phyloP scores from a whole-genome alignment of 83 land plant genomes.

The Thuja plicata region DNA sequence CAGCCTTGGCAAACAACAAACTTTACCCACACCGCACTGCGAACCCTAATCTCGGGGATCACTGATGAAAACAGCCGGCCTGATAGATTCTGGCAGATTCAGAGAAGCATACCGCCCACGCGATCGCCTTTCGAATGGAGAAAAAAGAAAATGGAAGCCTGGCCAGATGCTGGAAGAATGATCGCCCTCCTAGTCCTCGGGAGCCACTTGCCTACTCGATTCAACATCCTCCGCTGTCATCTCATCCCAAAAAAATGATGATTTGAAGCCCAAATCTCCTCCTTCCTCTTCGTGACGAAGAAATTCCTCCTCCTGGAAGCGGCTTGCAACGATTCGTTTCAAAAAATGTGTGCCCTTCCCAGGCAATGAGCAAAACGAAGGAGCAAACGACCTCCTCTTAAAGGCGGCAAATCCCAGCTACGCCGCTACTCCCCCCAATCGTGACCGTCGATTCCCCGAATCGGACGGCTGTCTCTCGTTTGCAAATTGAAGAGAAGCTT shows the following conservation, averaged over 20 bases:
- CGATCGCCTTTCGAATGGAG: slow-evolving; percentile 3
- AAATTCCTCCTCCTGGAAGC: neutral
- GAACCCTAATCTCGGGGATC: neutral
- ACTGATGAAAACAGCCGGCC: neutral
- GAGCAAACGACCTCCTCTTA: neutral
- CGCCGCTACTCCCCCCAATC: neutral
- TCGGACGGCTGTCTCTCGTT: neutral
- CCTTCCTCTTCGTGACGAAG: neutral
- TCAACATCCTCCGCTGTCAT: neutral
- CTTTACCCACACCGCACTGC: neutral
- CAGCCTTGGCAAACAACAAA: neutral
- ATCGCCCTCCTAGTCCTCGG: neutral
- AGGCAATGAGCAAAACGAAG: no score
- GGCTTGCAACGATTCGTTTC: neutral
- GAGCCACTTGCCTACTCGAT: neutral
- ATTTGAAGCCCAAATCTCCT: neutral
- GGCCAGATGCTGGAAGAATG: neutral
- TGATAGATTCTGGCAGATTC: neutral
- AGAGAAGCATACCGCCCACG: neutral
- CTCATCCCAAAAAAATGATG: neutral
- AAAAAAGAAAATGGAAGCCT: neutral
- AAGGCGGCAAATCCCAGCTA: neutral
- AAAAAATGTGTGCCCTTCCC: neutral
- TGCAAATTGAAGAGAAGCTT: neutral
- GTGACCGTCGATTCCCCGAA: neutral